A percentile compares a stretch with the other conserved stretches of the same genome.
phyloP scores from a whole-genome alignment of 345 rosid species.

The Bruguiera sexangula region DNA sequence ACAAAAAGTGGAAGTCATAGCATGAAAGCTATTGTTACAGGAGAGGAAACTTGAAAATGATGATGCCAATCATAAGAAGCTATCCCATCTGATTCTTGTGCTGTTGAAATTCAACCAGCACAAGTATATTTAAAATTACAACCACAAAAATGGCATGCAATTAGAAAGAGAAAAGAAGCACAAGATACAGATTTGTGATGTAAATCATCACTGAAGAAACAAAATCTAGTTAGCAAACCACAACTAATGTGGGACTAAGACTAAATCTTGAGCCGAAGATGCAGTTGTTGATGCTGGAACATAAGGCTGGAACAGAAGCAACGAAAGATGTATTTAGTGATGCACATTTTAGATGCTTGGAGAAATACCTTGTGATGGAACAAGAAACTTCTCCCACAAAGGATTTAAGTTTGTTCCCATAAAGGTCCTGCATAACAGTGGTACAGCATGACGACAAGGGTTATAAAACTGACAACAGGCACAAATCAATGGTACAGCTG shows the following conservation, averaged over 20 bases:
- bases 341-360: not conserved
- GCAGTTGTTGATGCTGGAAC: not conserved
- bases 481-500: not conserved
- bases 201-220: not conserved
- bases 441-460: conserved; percentile 5
- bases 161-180: not conserved
- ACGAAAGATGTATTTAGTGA: not conserved
- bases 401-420: conserved; percentile 86
- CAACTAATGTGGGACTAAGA: too few relatives aligned
- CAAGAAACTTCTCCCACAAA: conserved; percentile 72
- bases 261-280: too few relatives aligned
- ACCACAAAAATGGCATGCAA: not conserved
- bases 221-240: too few relatives aligned
- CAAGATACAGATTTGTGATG: not conserved
- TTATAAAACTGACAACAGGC: too few relatives aligned
- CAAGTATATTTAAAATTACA: not conserved
- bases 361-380: conserved; percentile 63
- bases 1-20: conserved; percentile 10
- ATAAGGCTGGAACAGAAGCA: not conserved
- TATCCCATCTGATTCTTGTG: too few relatives aligned
- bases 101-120: too few relatives aligned
- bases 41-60: too few relatives aligned
- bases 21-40: conserved; percentile 2
- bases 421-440: conserved; percentile 62
- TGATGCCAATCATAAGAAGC: too few relatives aligned